phyloP scores from a whole-genome alignment of 202 grass and related monocot species.

The Digitaria exilis region DNA sequence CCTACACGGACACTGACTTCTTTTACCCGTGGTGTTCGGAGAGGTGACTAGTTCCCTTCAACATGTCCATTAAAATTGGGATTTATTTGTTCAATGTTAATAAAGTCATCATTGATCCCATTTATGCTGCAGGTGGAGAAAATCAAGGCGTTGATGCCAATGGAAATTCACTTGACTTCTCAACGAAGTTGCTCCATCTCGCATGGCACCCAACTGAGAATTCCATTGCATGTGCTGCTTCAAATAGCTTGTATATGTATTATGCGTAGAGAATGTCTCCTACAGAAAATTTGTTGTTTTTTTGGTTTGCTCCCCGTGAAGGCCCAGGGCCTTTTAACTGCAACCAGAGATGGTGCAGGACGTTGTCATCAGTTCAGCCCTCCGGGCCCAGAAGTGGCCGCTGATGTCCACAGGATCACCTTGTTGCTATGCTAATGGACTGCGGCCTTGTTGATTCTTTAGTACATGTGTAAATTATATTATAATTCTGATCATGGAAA shows the following conservation, averaged over 20 bases:
- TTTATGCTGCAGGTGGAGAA: constrained; percentile 74
- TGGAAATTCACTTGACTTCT: constrained; percentile 84
- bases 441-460: constrained; percentile 59
- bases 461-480: constrained; percentile 85
- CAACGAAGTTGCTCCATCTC: constrained; percentile 89
- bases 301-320: constrained; percentile 41
- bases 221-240: constrained; percentile 93
- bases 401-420: constrained; percentile 31
- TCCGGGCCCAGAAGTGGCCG: constrained; percentile 41
- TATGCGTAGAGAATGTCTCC: constrained; percentile 67
- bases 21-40: constrained; percentile 63
- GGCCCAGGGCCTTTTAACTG: constrained; percentile 40
- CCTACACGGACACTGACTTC: constrained; percentile 64
- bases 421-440: constrained; percentile 38
- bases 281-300: constrained; percentile 54
- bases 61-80: constrained; percentile 15
- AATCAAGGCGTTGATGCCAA: constrained; percentile 72
- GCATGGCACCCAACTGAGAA: constrained; percentile 95
- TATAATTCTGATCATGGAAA: constrained; percentile 60
- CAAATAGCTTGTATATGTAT: constrained; percentile 99
- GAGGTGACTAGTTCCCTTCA: constrained; percentile 56
- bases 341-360: constrained; percentile 42
- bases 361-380: constrained; percentile 29
- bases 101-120: background rate
- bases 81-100: constrained; percentile 20